Conservation (phyloP, 176 grass and related monocot genomes). For the Lolium perenne region DNA sequence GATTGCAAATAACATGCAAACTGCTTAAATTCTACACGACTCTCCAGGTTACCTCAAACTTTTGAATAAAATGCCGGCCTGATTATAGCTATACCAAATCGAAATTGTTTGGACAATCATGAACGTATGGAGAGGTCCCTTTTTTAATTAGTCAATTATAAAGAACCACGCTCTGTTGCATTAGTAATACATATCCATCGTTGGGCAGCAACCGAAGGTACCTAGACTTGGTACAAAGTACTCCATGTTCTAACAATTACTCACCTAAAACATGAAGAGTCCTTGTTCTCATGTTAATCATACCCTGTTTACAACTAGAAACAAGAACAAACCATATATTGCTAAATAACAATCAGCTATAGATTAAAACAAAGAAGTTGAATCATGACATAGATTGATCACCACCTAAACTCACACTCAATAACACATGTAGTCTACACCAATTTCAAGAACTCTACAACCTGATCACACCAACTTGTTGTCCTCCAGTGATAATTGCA, state of each 20-base stretch:
- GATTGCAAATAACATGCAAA: background rate
- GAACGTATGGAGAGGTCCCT: background rate
- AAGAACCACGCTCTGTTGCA: background rate
- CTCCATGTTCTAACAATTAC: background rate
- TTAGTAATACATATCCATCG: background rate
- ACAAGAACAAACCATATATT: background rate
- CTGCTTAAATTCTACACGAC: background rate
- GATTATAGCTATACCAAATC: background rate
- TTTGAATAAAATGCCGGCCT: background rate
- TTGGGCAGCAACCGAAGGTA: background rate
- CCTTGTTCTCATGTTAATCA: background rate
- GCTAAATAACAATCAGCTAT: background rate
- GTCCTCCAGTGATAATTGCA: background rate
- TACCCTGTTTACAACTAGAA: conserved; percentile 2
- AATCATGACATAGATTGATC: background rate
- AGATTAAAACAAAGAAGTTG: background rate
- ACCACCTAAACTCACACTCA: background rate
- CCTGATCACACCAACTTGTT: background rate
- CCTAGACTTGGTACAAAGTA: background rate
- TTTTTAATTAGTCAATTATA: background rate
- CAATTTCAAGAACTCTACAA: background rate
- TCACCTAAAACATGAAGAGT: background rate
- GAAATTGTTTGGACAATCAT: background rate
- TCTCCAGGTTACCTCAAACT: background rate
- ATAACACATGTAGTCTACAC: background rate